Conservation (phyloP, 2,329 filamentous ascomycete genomes). For the Rhinocladiella similis region DNA sequence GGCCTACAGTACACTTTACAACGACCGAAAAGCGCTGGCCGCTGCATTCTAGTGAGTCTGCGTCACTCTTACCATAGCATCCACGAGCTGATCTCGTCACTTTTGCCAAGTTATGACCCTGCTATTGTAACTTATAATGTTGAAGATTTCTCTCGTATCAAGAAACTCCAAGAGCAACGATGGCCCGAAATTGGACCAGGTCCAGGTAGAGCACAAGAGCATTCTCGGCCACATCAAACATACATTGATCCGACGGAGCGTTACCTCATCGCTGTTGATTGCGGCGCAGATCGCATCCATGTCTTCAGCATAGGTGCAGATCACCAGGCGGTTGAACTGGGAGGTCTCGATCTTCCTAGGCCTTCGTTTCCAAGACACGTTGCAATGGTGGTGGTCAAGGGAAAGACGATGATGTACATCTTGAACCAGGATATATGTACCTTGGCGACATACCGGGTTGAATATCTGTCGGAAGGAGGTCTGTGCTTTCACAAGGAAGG, state of each 20-base stretch:
- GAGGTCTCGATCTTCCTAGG: not conserved
- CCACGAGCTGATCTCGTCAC: too few species aligned
- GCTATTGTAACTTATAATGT: not conserved
- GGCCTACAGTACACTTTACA: too few species aligned
- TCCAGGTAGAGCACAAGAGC: not conserved
- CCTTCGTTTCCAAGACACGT: not conserved
- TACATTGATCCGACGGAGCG: not conserved
- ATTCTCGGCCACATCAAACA: not conserved
- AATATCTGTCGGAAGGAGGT: not conserved
- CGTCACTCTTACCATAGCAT: too few species aligned
- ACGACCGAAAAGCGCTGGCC: too few species aligned
- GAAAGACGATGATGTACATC: not conserved
- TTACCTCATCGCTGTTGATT: too few species aligned
- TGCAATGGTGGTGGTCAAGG: not conserved
- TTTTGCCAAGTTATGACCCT: not conserved
- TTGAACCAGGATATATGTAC: not conserved
- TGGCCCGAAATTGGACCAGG: not conserved
- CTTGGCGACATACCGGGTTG: not conserved
- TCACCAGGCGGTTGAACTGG: not conserved
- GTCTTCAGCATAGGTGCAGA: too few species aligned
- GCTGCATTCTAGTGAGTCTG: too few species aligned
- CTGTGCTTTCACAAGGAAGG: not conserved
- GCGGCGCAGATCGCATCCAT: too few species aligned
- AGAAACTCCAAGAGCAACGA: not conserved
- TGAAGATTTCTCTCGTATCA: not conserved